A percentile compares a stretch with the other conserved stretches of the same genome.
Conservation (phyloP, 768 basidiomycete genomes). For the Chalciporus sphaerocephalus region DNA sequence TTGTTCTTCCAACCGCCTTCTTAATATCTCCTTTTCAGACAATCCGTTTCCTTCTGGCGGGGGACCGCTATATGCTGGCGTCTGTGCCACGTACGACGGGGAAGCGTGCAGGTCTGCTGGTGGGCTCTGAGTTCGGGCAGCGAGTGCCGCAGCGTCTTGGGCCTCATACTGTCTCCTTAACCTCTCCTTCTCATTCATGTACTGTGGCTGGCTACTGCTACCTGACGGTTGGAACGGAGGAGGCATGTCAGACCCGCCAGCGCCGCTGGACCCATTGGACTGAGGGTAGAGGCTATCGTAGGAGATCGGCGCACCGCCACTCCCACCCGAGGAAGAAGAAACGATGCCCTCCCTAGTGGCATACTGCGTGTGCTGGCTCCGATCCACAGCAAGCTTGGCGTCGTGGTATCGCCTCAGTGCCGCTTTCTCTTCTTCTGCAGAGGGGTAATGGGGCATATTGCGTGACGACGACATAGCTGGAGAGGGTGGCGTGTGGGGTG, state of each 20-base stretch:
- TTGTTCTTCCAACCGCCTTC: conserved; percentile 53
- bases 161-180: conserved; percentile 61
- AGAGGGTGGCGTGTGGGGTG: conserved; percentile 25
- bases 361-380: conserved; percentile 42
- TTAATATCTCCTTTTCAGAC: conserved; percentile 56
- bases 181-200: conserved; percentile 62
- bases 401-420: conserved; percentile 63
- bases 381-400: conserved; percentile 66
- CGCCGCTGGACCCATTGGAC: conserved; percentile 21
- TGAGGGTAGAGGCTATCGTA: conserved; percentile 61
- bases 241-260: conserved; percentile 37
- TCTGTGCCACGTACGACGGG: conserved; percentile 17
- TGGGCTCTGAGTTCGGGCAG: conserved; percentile 13
- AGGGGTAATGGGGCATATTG: conserved; percentile 45
- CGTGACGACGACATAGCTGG: conserved; percentile 23
- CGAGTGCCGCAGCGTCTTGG: conserved; percentile 55
- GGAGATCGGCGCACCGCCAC: conserved; percentile 46
- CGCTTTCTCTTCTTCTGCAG: conserved; percentile 74
- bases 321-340: conserved; percentile 14
- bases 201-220: conserved; percentile 36
- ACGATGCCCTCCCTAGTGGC: conserved; percentile 18
- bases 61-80: conserved; percentile 22
- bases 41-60: conserved; percentile 25
- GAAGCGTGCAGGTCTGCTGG: no score
- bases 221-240: conserved; percentile 49